Base-by-base conservation (phyloP, 768 basidiomycete genomes). In the Rubroboletus satanas region DNA sequence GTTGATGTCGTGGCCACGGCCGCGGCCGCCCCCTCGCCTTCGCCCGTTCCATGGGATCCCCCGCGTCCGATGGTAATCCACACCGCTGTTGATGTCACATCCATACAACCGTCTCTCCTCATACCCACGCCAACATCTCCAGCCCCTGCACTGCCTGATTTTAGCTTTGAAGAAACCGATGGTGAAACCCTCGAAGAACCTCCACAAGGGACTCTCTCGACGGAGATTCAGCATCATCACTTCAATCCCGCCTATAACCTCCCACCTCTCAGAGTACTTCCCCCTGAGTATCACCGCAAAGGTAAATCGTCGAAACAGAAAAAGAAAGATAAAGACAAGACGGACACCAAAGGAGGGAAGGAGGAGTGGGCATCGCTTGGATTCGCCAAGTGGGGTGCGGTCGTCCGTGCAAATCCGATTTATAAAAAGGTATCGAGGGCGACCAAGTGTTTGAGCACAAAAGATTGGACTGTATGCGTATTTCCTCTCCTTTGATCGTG, bases 391-490 rank as follows among this genome's bases (percentile, higher is more conserved):
- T 93, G 90, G 91, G 79, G 83, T 26, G 89, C 88, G 3, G 76
- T 78, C n/a, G 69, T 93, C 31, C 79, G 78, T 54, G 83, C 87
- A 31, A 94, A 93, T 66, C 91, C 92, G 3, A 76, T 90, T 21
- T 82, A 84, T 74, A 84, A 79, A 67, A 83, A 79, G 60, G 79
- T 92, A 11, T 73, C 85, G 41, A 79, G 83, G 50, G 83, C 90
- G 14, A 77, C 80, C 7, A 94, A 94, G 68, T 91, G 88, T 58
- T 62, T 94, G 56, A 90, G 77, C 51, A 89, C 87, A 10, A 79
- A 80, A 37, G 90, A 94, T 55, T 94, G 92, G 92, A 78, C 79
- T 71, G 91, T 91, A 76, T 62, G 88, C 52, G 81, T 55, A 15
- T 33, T 56, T 32, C 14, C 21, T 47, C 44, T 45, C 21, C 18